phyloP scores from a whole-genome alignment of 495 filamentous ascomycete genomes.

The Xylaria longipes region DNA sequence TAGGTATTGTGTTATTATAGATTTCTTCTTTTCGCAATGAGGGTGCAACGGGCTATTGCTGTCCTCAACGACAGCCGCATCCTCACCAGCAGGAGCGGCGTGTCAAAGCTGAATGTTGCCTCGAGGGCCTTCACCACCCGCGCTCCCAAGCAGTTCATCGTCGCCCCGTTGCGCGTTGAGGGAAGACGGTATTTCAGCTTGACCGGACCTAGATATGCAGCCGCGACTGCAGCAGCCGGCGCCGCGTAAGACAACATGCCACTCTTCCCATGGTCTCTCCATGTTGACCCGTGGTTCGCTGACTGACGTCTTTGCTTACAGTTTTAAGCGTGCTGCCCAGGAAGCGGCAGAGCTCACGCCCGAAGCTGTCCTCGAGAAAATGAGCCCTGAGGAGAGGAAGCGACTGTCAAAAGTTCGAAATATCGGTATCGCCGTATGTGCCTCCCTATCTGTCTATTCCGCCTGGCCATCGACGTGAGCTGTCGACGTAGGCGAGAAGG shows the following conservation, averaged over 20 bases:
- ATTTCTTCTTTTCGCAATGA: constrained; percentile 44
- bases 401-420: constrained; percentile 84
- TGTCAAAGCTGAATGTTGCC: constrained; percentile 40
- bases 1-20: constrained; percentile 26
- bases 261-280: not conserved
- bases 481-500: not conserved
- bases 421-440: constrained; percentile 93
- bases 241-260: constrained; percentile 31
- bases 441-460: not conserved
- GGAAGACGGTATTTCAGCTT: constrained; percentile 41
- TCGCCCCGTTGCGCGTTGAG: constrained; percentile 38
- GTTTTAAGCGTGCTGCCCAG: constrained; percentile 53
- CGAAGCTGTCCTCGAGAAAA: constrained; percentile 59
- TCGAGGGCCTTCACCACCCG: constrained; percentile 28
- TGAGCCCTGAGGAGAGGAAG: constrained; percentile 76
- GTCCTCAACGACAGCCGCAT: constrained; percentile 49
- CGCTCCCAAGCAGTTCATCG: constrained; percentile 34
- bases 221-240: constrained; percentile 27
- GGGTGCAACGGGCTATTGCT: constrained; percentile 51
- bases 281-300: not conserved
- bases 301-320: constrained; percentile 25
- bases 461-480: not conserved
- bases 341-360: constrained; percentile 52
- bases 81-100: constrained; percentile 40
- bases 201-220: constrained; percentile 38